A percentile compares a stretch with the other conserved stretches of the same genome.
These are phyloP conservation scores for Mycosarcoma mackinlayi DNA, from an alignment of 1,284 basidiomycete species.

Conservation along the genomic window DNA sequence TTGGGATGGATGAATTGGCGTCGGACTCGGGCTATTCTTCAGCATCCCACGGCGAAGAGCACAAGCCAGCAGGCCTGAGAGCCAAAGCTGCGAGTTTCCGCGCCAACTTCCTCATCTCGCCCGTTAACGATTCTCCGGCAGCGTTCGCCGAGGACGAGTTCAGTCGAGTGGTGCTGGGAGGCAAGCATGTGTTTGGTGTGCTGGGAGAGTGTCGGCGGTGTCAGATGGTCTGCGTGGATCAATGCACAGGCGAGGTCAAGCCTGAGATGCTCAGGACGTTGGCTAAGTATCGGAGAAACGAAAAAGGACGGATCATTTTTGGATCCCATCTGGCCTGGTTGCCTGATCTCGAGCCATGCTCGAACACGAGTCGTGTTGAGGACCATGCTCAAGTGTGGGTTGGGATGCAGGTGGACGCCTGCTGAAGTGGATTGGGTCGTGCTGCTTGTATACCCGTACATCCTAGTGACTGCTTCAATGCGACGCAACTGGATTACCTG, in stretches of 20 bases:
- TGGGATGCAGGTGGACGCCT: constrained; percentile 31
- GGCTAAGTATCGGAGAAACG: constrained; percentile 36
- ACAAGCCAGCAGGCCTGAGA: not conserved
- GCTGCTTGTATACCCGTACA: constrained; percentile 5
- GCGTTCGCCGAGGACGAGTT: constrained; percentile 36
- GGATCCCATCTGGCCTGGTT: constrained; percentile 42
- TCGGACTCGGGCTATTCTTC: constrained; percentile 47
- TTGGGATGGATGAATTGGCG: constrained; percentile 21
- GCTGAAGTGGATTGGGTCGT: not conserved
- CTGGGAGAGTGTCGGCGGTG: constrained; percentile 49
- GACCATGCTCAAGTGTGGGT: constrained; percentile 29
- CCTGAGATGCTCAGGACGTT: constrained; percentile 45
- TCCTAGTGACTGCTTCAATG: no score
- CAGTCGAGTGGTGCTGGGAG: constrained; percentile 29
- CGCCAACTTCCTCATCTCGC: constrained; percentile 49
- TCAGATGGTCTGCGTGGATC: constrained; percentile 55
- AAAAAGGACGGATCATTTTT: constrained; percentile 41
- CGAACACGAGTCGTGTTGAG: not conserved
- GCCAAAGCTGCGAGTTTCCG: constrained; percentile 48
- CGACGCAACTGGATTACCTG: no score
- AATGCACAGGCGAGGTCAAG: constrained; percentile 35
- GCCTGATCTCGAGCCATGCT: constrained; percentile 7
- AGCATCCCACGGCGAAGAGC: constrained; percentile 5
- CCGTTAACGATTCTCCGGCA: not conserved
- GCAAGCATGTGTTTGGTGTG: constrained; percentile 39